Evolutionary conservation across 1,139 yeast genomes (phyloP).

Genomic region (Pichia sp.): DNA sequence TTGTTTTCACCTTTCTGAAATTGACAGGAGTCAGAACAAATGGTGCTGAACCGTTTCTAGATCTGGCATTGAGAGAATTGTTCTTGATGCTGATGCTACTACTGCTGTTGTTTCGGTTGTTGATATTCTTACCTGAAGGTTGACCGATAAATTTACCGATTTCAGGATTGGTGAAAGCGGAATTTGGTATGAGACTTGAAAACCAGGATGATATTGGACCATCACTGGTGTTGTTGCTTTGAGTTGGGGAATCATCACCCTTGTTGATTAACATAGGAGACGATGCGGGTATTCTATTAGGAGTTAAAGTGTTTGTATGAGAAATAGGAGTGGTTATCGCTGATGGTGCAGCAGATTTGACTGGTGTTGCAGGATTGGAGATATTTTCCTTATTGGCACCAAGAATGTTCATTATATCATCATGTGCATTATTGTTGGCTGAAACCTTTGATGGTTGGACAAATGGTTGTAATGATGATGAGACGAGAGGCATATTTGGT

Average conservation of each 20-base stretch:
- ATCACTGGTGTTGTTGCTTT: conserved; percentile 2
- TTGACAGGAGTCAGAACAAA: background rate
- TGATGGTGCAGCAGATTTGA: background rate
- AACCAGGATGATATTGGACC: conserved; percentile 24
- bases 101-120: too few species aligned
- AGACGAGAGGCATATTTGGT: conserved; percentile 25
- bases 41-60: background rate
- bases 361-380: conserved; percentile 8
- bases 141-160: conserved; percentile 29
- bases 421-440: conserved; percentile 16
- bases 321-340: background rate
- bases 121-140: conserved; percentile 18
- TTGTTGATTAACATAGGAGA: conserved; percentile 9
- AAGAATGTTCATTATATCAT: conserved; percentile 16
- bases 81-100: background rate
- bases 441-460: background rate
- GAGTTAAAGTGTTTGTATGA: conserved; percentile 4
- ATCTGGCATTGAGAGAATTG: background rate
- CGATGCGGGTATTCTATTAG: conserved; percentile 1
- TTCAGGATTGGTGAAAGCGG: conserved; percentile 30
- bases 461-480: conserved; percentile 14
- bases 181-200: conserved; percentile 29
- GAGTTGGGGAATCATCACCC: background rate
- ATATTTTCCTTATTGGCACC: conserved; percentile 10
- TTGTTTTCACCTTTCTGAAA: conserved; percentile 1